Base-by-base conservation (phyloP, 164 flowering plant genomes). In the Aristolochia contorta region DNA sequence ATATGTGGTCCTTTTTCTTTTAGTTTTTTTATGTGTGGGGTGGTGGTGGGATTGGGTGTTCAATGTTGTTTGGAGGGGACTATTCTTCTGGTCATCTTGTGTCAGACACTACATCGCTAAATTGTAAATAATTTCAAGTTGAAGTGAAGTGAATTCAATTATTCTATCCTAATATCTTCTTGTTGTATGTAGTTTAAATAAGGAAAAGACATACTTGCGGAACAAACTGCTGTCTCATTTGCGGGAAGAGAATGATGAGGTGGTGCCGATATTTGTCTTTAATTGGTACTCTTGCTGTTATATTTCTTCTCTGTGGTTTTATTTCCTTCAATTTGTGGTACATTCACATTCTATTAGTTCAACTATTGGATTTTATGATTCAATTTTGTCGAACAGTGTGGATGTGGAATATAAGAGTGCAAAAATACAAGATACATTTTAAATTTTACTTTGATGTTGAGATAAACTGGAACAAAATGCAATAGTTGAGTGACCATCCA, bases 191-290 rank as follows among this genome's bases (percentile, higher is more conserved):
- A 93, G 97, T 67, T 94, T 88, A 49, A 84, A 70, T 25, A 97
- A 87, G 69, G 99, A 90, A 84, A 93, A 88, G 71, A 23, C 69
- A 41, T 86, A 93, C 75, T 66, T 93, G 72, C 78, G 87, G 68
- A 82, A 82, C 57, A 93, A 82, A 54, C 62, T 93, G 53, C 59
- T 93, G 70, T 78, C 85, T 45, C 86, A 89, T 64, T 75, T 87
- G 69, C 78, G 88, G 74, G 98, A 93, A 79, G 88, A 87, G 60
- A 84, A 89, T 66, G 69, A 84, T 70, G 84, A 92, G 97, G 98
- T 92, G 56, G 54, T 16, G 7, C 43, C n/a, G n/a, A n/a, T n/a
- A n/a, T n/a, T n/a, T n/a, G n/a, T n/a, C 43, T 10, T 0, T 37
- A 37, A 3, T 37, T n/a, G 3, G 43, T 37, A 0, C 7, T 37